Base-by-base conservation (phyloP, 192 early-diverging fungal genomes). In the Geranomyces michiganensis region DNA sequence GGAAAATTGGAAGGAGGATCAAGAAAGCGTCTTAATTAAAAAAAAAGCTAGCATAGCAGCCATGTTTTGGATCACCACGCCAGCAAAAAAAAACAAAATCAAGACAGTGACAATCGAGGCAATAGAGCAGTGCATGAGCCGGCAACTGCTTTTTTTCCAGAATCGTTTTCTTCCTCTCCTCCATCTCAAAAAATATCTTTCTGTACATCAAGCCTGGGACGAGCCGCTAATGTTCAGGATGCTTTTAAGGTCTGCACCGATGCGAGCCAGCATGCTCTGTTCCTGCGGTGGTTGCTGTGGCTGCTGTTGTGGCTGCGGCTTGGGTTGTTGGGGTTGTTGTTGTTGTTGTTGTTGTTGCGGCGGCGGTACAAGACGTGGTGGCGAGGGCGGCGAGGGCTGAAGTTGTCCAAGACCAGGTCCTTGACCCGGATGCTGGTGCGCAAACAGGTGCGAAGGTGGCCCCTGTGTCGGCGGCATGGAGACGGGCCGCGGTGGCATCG, bases 181-280 rank as follows among this genome's bases (percentile, higher is more conserved):
- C 10, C 36, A 10, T 41, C 36, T 10, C 10, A 41, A 41, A 53
- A 9, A 17, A 15, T 4, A 15, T 17, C 17, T 53, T n/a, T 53
- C n/a, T 53, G 7, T 26, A 7, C 46, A 15, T 53, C 51, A 53
- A 53, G 51, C 51, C n/a, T 53, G 51, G 36, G 36, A 41, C 24
- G 51, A 53, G 58, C 74, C 70, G 33, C 46, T 41, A 44, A 77
- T 77, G n/a, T 73, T 72, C 22, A 77, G 45, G 72, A 77, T 77
- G 36, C 47, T 46, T 30, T 77, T 77, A 64, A 77, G 43, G 62
- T 77, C 65, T 8, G 56, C 27, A 19, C 76, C 62, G 32, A 77
- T 77, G 51, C 68, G 76, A 22, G 59, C 59, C 51, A 77, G 47
- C 32, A 74, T 29, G 32, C 41, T 56, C n/a, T 73, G 63, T 10